phyloP scores from a whole-genome alignment of 345 rosid genomes.

The Melastoma malabathricum region DNA sequence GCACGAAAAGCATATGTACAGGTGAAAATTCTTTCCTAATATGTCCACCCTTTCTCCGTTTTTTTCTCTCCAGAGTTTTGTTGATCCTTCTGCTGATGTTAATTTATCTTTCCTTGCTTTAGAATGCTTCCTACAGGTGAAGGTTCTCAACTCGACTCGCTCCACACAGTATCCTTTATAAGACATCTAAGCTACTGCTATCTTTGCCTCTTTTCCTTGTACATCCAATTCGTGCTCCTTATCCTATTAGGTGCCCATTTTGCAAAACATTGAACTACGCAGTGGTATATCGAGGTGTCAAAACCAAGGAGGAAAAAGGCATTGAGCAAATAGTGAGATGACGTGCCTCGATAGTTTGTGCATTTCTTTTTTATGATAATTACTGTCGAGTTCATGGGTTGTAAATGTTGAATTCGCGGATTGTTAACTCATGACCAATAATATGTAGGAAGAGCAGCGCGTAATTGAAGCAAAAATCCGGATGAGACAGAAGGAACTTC shows the following conservation, averaged over 20 bases:
- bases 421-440: neutral
- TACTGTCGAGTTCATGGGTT: too few relatives aligned
- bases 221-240: constrained; percentile 28
- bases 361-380: constrained; percentile 1
- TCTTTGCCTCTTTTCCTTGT: neutral
- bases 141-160: constrained; percentile 78
- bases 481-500: constrained; percentile 75
- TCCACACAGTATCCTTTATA: constrained; percentile 99
- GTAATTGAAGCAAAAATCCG: constrained; percentile 95
- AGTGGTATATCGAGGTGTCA: constrained; percentile 88
- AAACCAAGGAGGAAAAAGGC: constrained; percentile 93
- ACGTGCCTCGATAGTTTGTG: neutral
- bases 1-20: constrained; percentile 94
- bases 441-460: constrained; percentile 76
- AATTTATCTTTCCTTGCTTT: constrained; percentile 12
- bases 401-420: neutral
- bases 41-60: neutral
- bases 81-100: constrained; percentile 1
- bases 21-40: constrained; percentile 24
- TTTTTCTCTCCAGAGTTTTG: neutral
- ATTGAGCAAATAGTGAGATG: constrained; percentile 83
- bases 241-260: constrained; percentile 76
- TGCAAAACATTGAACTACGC: constrained; percentile 95
- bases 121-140: constrained; percentile 99
- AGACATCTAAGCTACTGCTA: too few relatives aligned